A percentile compares a stretch with the other conserved stretches of the same genome.
Evolutionary conservation across 371 early-diverging fungal genomes (phyloP).

Genomic region (Rhizomucor pusillus): DNA sequence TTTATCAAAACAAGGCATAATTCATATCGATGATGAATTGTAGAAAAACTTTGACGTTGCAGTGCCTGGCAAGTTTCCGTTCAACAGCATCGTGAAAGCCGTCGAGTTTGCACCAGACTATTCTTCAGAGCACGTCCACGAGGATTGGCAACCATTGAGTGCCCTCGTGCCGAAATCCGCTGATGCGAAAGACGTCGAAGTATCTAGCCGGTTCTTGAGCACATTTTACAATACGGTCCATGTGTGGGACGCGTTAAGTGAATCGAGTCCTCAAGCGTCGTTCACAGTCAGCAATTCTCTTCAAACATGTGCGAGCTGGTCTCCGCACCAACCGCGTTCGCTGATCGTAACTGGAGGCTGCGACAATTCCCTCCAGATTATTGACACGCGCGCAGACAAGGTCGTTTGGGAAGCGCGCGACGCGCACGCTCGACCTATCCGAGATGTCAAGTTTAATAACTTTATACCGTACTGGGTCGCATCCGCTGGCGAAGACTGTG

Average conservation of each 20-base stretch:
- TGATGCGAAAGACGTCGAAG: neutral
- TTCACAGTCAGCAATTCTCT: conserved; percentile 1
- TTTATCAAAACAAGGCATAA: too few relatives aligned
- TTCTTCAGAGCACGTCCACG: conserved; percentile 7
- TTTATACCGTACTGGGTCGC: conserved; percentile 85
- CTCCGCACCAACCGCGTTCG: conserved; percentile 28
- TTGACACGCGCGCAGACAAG: conserved; percentile 20
- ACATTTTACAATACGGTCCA: conserved; percentile 14
- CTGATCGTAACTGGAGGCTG: conserved; percentile 28
- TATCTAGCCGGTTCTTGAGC: conserved; percentile 12
- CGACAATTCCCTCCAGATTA: conserved; percentile 17
- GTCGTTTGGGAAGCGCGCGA: conserved; percentile 24
- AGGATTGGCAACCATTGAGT: conserved; percentile 11
- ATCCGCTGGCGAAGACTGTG: conserved; percentile 62
- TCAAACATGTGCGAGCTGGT: conserved; percentile 29
- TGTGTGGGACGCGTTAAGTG: conserved; percentile 28
- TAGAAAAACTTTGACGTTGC: neutral
- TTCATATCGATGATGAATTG: too few relatives aligned
- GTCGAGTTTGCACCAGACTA: conserved; percentile 22
- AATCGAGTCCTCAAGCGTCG: conserved; percentile 12
- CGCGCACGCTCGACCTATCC: conserved; percentile 46
- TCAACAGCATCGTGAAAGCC: conserved; percentile 24
- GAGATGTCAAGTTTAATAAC: conserved; percentile 65
- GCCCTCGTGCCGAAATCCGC: neutral
- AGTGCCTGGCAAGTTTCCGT: conserved; percentile 7